Conservation (phyloP, 805 yeast genomes). For the Myxozyma kluyveri region DNA sequence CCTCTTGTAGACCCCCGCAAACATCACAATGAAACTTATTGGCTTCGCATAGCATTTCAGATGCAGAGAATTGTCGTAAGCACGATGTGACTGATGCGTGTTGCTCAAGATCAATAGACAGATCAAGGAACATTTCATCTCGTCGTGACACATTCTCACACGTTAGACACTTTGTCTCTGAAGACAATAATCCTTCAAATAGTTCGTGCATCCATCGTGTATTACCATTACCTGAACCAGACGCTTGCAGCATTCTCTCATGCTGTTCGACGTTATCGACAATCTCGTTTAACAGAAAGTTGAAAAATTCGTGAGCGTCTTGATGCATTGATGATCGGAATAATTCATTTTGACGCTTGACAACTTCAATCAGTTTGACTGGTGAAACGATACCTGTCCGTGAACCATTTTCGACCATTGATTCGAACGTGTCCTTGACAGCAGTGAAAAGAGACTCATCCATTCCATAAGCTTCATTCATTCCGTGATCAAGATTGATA, state of each 20-base stretch:
- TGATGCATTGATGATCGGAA: slow-evolving; percentile 94
- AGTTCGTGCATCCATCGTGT: slow-evolving; percentile 58
- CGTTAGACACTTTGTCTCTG: slow-evolving; percentile 83
- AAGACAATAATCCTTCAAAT: slow-evolving; percentile 81
- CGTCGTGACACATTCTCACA: slow-evolving; percentile 81
- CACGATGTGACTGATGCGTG: slow-evolving; percentile 73
- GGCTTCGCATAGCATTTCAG: slow-evolving; percentile 79
- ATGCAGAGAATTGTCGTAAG: slow-evolving; percentile 75
- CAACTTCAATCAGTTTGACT: slow-evolving; percentile 62
- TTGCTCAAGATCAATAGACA: slow-evolving; percentile 78
- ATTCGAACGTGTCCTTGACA: slow-evolving; percentile 80
- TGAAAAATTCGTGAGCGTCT: slow-evolving; percentile 96
- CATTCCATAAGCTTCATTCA: slow-evolving; percentile 51
- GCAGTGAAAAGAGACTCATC: slow-evolving; percentile 58
- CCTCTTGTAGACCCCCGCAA: slow-evolving; percentile 89
- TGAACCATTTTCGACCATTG: slow-evolving; percentile 69
- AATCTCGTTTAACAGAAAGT: slow-evolving; percentile 77
- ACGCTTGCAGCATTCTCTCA: slow-evolving; percentile 21
- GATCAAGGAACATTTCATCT: slow-evolving; percentile 82
- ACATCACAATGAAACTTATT: slow-evolving; percentile 92
- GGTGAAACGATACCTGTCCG: slow-evolving; percentile 86
- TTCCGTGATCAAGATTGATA: slow-evolving; percentile 66
- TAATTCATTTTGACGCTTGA: slow-evolving; percentile 78
- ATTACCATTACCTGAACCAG: slow-evolving; percentile 15
- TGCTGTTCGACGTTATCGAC: slow-evolving; percentile 46